phyloP scores from a whole-genome alignment of 2,329 filamentous ascomycete genomes.

The Daldinia sp. region DNA sequence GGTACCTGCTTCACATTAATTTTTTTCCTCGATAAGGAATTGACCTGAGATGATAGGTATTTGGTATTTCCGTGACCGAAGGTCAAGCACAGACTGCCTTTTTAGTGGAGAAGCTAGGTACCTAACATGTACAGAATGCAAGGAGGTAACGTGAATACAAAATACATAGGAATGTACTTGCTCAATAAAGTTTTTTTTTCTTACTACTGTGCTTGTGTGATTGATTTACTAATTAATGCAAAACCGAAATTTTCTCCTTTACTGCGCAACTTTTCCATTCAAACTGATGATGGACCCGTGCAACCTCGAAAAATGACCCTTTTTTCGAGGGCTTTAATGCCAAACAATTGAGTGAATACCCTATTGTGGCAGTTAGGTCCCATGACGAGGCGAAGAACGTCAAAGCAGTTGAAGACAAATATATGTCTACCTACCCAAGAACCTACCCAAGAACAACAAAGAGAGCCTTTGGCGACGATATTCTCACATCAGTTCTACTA shows the following conservation, averaged over 20 bases:
- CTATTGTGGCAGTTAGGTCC: not conserved
- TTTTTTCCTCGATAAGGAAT: slow-evolving; percentile 31
- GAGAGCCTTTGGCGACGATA: slow-evolving; percentile 27
- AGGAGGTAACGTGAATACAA: not conserved
- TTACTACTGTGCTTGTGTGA: not conserved
- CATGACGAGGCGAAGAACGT: not conserved
- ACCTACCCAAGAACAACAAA: slow-evolving; percentile 8
- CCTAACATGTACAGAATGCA: not conserved
- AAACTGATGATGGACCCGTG: slow-evolving; percentile 14
- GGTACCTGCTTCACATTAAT: slow-evolving; percentile 18
- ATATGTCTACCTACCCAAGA: no score
- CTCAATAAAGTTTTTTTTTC: not conserved
- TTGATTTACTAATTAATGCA: not conserved
- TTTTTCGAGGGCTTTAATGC: not conserved
- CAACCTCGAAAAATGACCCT: slow-evolving; percentile 12
- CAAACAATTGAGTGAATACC: not conserved
- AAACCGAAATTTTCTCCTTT: slow-evolving; percentile 17
- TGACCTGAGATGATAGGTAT: slow-evolving; percentile 19
- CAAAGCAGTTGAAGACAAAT: not conserved
- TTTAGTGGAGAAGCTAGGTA: not conserved
- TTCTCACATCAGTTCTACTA: slow-evolving; percentile 27
- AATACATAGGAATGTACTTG: not conserved
- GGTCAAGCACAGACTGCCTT: not conserved
- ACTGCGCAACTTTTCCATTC: slow-evolving; percentile 16
- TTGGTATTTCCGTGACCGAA: slow-evolving; percentile 31